Base-by-base conservation (phyloP, 148 eudicot species). In the Suaeda aralocaspica region DNA sequence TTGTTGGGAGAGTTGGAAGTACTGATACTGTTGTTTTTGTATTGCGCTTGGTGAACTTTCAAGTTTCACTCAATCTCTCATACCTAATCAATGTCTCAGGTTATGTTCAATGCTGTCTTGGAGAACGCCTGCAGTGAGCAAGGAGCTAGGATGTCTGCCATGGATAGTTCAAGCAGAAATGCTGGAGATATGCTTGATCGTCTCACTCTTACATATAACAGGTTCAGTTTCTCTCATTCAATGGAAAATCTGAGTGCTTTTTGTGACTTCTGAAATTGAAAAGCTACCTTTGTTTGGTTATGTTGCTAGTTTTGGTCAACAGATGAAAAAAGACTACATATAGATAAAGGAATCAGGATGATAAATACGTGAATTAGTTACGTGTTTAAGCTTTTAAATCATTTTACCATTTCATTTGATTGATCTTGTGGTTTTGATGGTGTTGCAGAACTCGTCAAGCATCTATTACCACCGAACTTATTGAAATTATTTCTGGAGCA, bases 81-180 rank as follows among this genome's bases (percentile, higher is more conserved):
- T 14, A 64, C 42, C 70, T 48, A 30, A 30, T 66, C 19, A 58
- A 41, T 73, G 19, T 62, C 55, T 69, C 87, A 90, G 96, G 87
- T 86, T 50, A 26, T 90, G 87, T 90, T 82, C 83, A 87, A 90
- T 75, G 96, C 92, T 9, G 84, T 90, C 59, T 59, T 90, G 81
- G 96, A 90, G 82, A 90, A 90, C 69, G 96, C 96, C 61, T 85
- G 90, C 84, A 90, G 96, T 80, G 96, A 87, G 74, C 96, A 90
- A 74, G 96, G 96, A 49, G 96, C 96, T 59, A 81, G 96, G 70
- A 90, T 90, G 96, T 84, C 96, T 80, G 96, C 96, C 21, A 90
- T 90, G 96, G 90, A 90, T 57, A 86, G 90, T 72, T 87, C 96
- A 74, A 90, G 96, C 83, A 85, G 90, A 77, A 90, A 90, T 70